Evolutionary conservation across 2,329 filamentous ascomycete species (phyloP).

Genomic region (Calycina herbarum): DNA sequence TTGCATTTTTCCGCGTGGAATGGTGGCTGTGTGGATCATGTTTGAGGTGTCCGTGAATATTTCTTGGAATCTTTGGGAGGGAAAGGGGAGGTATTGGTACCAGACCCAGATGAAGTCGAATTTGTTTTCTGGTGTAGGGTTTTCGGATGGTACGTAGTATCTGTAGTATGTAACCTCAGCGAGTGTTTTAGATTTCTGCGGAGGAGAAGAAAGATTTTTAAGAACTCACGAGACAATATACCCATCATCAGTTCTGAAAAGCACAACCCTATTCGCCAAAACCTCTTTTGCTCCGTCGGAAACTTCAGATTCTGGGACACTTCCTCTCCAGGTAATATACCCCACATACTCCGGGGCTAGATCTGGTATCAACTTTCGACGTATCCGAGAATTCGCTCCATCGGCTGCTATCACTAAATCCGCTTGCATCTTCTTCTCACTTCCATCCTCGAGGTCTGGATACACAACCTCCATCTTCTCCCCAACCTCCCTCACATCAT

Average conservation of each 20-base stretch:
- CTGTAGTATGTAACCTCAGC: background rate
- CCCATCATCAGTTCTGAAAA: background rate
- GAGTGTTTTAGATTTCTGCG: background rate
- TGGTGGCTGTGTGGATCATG: background rate
- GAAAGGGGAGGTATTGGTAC: background rate
- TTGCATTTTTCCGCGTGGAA: background rate
- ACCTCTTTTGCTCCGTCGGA: background rate
- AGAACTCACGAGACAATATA: background rate
- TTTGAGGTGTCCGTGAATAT: background rate
- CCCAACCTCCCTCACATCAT: background rate
- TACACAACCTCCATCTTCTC: background rate
- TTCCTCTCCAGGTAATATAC: constrained; percentile 5
- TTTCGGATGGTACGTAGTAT: background rate
- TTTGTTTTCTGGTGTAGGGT: background rate
- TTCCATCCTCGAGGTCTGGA: background rate
- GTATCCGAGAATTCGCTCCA: constrained; percentile 5
- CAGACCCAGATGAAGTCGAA: background rate
- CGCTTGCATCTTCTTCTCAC: background rate
- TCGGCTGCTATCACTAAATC: constrained; percentile 9
- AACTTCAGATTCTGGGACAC: background rate
- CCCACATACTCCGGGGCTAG: background rate
- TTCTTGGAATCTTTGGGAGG: background rate
- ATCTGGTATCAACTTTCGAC: background rate
- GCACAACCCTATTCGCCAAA: background rate
- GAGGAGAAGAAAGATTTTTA: background rate